Percentiles rank a stretch among this genome's conserved stretches.
Conservation (phyloP, 176 grass and related monocot species). For the Alloteropsis semialata region DNA sequence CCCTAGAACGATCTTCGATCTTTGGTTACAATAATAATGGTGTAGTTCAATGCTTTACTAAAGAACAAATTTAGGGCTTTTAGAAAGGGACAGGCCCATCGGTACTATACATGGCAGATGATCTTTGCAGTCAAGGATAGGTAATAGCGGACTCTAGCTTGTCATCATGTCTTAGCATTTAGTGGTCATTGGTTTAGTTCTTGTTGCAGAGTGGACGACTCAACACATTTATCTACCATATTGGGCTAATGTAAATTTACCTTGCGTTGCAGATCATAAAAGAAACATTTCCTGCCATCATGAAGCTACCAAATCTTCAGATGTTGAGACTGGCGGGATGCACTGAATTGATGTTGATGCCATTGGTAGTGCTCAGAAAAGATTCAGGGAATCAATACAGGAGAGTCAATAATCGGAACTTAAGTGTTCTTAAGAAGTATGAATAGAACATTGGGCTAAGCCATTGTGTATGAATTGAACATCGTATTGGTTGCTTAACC, state of each 20-base stretch:
- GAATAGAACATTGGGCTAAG: too few species aligned
- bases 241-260: background rate
- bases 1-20: too few species aligned
- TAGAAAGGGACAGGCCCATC: too few species aligned
- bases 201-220: background rate
- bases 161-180: background rate
- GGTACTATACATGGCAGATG: background rate
- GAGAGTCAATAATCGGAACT: slow-evolving; percentile 12
- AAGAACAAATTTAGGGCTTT: too few species aligned
- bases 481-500: too few species aligned
- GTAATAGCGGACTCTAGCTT: background rate
- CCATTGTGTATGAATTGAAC: too few species aligned
- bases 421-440: too few species aligned
- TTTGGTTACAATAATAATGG: too few species aligned
- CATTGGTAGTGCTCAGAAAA: slow-evolving; percentile 39
- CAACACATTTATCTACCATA: background rate
- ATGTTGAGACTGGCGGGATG: slow-evolving; percentile 48
- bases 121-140: background rate
- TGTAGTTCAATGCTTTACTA: too few species aligned
- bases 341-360: slow-evolving; percentile 67
- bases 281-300: slow-evolving; percentile 45
- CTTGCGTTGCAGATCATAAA: slow-evolving; percentile 53
- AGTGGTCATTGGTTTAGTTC: background rate
- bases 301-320: slow-evolving; percentile 62
- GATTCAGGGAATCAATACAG: slow-evolving; percentile 63